These are phyloP conservation scores for Microascus cirrosus DNA, from an alignment of 2,329 filamentous ascomycete genomes.

Conservation along the genomic window DNA sequence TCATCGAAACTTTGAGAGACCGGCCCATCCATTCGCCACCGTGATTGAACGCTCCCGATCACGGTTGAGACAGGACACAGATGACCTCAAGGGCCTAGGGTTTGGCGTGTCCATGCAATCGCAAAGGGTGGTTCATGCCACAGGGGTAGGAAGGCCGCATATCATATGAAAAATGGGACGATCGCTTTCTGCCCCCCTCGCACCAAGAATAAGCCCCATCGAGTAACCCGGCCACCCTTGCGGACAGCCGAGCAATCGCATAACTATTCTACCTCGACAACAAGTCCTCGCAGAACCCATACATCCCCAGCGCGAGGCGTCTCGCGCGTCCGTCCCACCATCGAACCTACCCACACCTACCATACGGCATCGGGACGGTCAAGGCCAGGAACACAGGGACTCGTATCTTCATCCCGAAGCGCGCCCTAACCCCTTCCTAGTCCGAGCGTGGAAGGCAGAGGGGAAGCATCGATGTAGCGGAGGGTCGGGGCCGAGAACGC, in stretches of 20 bases:
- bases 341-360: constrained; percentile 8
- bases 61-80: background rate
- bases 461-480: constrained; percentile 35
- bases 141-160: background rate
- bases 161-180: constrained; percentile 9
- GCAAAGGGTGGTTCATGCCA: constrained; percentile 4
- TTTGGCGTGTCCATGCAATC: constrained; percentile 8
- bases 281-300: constrained; percentile 34
- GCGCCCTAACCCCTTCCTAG: background rate
- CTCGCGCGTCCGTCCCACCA: constrained; percentile 14
- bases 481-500: constrained; percentile 23
- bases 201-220: constrained; percentile 99
- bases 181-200: constrained; percentile 56
- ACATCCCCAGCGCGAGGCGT: constrained; percentile 16
- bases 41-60: background rate
- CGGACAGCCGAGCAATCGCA: constrained; percentile 72
- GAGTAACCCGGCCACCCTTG: constrained; percentile 62
- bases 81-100: constrained; percentile 30
- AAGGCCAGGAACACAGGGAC: constrained; percentile 36
- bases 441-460: constrained; percentile 15
- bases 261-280: constrained; percentile 96
- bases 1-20: constrained; percentile 65
- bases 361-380: background rate
- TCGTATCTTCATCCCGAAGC: constrained; percentile 72
- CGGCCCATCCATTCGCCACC: constrained; percentile 10